A percentile compares a stretch with the other conserved stretches of the same genome.
phyloP scores from a whole-genome alignment of 2,329 filamentous ascomycete genomes.

The Fusarium sp. region DNA sequence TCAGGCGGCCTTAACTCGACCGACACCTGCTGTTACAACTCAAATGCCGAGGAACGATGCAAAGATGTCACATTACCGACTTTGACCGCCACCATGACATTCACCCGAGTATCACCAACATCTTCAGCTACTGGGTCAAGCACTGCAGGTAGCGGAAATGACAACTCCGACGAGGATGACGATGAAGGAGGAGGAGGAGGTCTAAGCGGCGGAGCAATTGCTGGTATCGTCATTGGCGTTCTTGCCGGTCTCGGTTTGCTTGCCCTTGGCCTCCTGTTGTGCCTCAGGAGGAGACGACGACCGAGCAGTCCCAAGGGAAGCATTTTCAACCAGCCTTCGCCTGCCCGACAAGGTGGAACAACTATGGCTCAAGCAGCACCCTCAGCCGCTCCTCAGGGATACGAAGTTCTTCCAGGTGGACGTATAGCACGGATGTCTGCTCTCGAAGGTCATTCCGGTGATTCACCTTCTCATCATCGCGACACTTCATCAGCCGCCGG shows the following conservation, averaged over 20 bases:
- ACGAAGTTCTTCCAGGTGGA: constrained; percentile 83
- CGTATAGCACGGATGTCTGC: constrained; percentile 97
- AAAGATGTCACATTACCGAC: constrained; percentile 80
- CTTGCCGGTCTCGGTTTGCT: constrained; percentile 76
- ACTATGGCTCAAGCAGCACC: constrained; percentile 50
- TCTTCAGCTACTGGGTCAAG: constrained; percentile 40
- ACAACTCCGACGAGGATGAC: constrained; percentile 31
- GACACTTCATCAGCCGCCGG: constrained; percentile 52
- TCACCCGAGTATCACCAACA: constrained; percentile 58
- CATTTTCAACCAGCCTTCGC: constrained; percentile 91
- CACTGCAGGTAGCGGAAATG: constrained; percentile 27
- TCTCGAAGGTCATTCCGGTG: constrained; percentile 77
- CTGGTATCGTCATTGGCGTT: constrained; percentile 87
- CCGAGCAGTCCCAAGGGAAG: constrained; percentile 72
- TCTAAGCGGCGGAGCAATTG: constrained; percentile 87
- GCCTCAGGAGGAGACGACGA: constrained; percentile 64
- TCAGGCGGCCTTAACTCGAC: constrained; percentile 88
- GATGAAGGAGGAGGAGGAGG: constrained; percentile 29
- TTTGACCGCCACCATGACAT: constrained; percentile 74
- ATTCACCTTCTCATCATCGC: constrained; percentile 65
- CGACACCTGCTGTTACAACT: constrained; percentile 91
- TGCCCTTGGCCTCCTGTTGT: constrained; percentile 74
- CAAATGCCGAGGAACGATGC: constrained; percentile 79
- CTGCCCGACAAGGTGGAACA: constrained; percentile 63
- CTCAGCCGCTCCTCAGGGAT: constrained; percentile 59